Conservation (phyloP, 2,329 filamentous ascomycete species). For the Penicillium sp. region DNA sequence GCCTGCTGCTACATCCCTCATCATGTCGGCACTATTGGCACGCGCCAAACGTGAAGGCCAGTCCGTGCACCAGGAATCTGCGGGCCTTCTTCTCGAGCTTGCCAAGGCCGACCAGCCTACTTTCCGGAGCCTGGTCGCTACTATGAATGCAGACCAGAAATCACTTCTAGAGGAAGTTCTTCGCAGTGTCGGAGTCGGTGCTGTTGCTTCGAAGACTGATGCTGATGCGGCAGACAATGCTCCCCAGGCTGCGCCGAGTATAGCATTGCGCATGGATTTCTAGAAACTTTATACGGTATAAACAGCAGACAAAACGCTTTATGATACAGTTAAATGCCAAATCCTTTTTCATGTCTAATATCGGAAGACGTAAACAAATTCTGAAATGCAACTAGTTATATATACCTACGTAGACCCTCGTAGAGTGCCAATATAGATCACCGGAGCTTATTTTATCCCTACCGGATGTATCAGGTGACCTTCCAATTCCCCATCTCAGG, state of each 20-base stretch:
- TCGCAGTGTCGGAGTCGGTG: constrained; percentile 54
- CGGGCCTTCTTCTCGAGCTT: constrained; percentile 72
- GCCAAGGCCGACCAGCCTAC: constrained; percentile 68
- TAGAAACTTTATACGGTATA: constrained; percentile 31
- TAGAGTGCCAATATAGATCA: not conserved
- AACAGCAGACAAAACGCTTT: not conserved
- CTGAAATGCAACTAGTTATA: not conserved
- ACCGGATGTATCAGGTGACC: constrained; percentile 15
- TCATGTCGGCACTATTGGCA: constrained; percentile 73
- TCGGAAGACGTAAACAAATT: too few relatives aligned
- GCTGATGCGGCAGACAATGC: constrained; percentile 51
- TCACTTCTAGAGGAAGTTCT: constrained; percentile 79
- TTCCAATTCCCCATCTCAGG: not conserved
- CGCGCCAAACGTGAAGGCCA: constrained; percentile 64
- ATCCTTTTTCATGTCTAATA: not conserved
- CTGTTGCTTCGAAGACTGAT: constrained; percentile 34
- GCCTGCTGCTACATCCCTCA: constrained; percentile 63
- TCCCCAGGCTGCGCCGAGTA: constrained; percentile 64
- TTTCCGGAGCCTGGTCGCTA: constrained; percentile 72
- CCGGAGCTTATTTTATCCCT: constrained; percentile 16
- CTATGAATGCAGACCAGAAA: constrained; percentile 68
- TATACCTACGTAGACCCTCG: not conserved
- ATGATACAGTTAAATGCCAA: constrained; percentile 3
- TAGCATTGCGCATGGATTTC: constrained; percentile 95
- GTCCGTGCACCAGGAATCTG: constrained; percentile 67